A percentile compares a stretch with the other conserved stretches of the same genome.
Evolutionary conservation across 2,329 filamentous ascomycete genomes (phyloP).

Genomic region (Calonectria honghensis): DNA sequence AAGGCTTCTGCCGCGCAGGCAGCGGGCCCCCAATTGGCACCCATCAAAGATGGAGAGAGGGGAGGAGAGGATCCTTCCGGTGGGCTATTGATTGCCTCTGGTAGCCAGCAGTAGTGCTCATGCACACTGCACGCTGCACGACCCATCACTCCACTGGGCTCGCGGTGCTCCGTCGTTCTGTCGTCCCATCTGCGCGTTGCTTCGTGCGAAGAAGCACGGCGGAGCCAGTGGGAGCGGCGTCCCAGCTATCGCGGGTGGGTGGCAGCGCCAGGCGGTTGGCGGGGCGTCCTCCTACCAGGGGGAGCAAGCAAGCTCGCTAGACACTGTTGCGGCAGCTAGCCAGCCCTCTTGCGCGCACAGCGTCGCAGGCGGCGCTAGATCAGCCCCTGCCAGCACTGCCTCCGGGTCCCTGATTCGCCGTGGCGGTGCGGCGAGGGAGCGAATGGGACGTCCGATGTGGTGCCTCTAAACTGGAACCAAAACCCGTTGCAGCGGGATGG

Average conservation of each 20-base stretch:
- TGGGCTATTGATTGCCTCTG: constrained; percentile 9
- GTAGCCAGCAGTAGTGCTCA: constrained; percentile 5
- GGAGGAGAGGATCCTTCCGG: not conserved
- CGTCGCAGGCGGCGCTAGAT: constrained; percentile 26
- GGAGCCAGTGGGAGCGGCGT: not conserved
- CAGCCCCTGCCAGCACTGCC: constrained; percentile 23
- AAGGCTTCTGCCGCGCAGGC: not conserved
- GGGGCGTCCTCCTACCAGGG: not conserved
- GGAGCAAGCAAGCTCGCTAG: not conserved
- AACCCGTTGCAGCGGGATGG: constrained; percentile 19
- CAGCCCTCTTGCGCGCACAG: constrained; percentile 6
- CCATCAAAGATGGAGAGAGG: not conserved
- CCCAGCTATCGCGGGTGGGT: not conserved
- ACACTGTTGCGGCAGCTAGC: not conserved
- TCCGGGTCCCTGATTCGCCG: constrained; percentile 16
- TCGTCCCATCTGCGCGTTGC: constrained; percentile 20
- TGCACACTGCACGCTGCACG: constrained; percentile 22
- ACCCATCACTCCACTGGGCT: constrained; percentile 11
- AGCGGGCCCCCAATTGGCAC: not conserved
- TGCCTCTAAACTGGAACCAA: constrained; percentile 15
- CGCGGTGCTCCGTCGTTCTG: not conserved
- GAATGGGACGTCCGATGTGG: constrained; percentile 13
- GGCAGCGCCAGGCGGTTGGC: constrained; percentile 14
- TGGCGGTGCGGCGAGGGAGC: constrained; percentile 17
- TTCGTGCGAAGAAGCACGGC: not conserved